A percentile compares a stretch with the other conserved stretches of the same genome.
phyloP scores from a whole-genome alignment of 345 rosid genomes.

The Hevea brasiliensis region DNA sequence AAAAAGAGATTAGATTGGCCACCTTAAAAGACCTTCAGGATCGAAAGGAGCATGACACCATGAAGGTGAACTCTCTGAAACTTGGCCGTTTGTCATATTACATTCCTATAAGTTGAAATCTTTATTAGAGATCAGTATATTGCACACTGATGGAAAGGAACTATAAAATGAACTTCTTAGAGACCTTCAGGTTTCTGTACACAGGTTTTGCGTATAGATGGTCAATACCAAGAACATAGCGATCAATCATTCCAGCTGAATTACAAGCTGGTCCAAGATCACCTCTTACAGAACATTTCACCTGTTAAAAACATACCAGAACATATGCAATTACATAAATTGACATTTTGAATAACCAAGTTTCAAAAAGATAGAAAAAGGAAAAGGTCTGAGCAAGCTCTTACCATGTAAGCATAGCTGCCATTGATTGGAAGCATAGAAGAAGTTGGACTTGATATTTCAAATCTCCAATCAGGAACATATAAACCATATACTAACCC shows the following conservation, averaged over 20 bases:
- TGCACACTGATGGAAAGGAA: background rate
- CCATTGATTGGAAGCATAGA: slow-evolving; percentile 20
- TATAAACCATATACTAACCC: slow-evolving; percentile 43
- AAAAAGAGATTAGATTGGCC: background rate
- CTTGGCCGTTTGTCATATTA: slow-evolving; percentile 30
- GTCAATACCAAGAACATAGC: slow-evolving; percentile 38
- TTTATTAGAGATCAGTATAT: background rate
- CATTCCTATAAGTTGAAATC: slow-evolving; percentile 35
- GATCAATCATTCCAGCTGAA: slow-evolving; percentile 51
- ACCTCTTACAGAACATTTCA: slow-evolving; percentile 46
- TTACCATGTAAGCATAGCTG: slow-evolving; percentile 29
- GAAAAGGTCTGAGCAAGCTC: slow-evolving; percentile 8
- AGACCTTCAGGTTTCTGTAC: slow-evolving; percentile 47
- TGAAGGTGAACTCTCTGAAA: slow-evolving; percentile 39
- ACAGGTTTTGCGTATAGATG: slow-evolving; percentile 46
- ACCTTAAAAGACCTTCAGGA: slow-evolving; percentile 55
- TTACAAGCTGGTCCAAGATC: slow-evolving; percentile 53
- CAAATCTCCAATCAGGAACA: slow-evolving; percentile 52
- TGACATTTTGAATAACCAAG: background rate
- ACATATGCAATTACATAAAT: background rate
- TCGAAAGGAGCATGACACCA: slow-evolving; percentile 56
- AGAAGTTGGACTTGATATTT: slow-evolving; percentile 10
- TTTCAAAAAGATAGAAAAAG: too few species aligned
- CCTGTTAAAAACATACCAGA: slow-evolving; percentile 26
- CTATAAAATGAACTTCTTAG: background rate